Base-by-base conservation (phyloP, 1,139 yeast genomes). In the Sugiyamaella neomexicana region DNA sequence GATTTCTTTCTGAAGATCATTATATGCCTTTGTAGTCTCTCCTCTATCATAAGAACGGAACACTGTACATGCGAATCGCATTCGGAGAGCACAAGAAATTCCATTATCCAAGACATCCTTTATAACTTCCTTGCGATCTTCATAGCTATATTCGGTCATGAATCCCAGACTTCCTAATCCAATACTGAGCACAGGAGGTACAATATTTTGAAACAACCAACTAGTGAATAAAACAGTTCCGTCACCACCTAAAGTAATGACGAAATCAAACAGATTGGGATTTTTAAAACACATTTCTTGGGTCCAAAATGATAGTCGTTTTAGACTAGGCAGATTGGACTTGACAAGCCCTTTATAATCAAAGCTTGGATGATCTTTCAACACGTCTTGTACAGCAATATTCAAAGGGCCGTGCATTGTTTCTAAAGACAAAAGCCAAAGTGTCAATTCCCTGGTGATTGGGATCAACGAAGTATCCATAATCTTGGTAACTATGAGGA, bases 131-230 rank as follows among this genome's bases (percentile, higher is more conserved):
- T 74, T 70, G 65, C 79, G 78, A 32, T 77, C 76, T n/a, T 71
- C 69, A 64, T 84, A 85, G 64, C 86, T 83, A 69, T 86, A 89
- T 32, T 93, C 95, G 23, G 89, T 80, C 62, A 89, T 72, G 68
- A 89, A 89, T 12, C 97, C 96, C 17, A 89, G 73, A 2, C 93
- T 85, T 0, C 97, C 97, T 70, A 89, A 71, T 2, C 93, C 84
- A 67, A 88, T 89, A 50, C 91, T 81, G 42, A 89, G 71, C 1
- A 89, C 88, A 0, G 97, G 97, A 0, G 97, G 96, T 2, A 88
- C 95, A 29, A 77, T 74, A 20, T 79, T 77, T 69, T 86, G 90
- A 61, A 79, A 79, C 12, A 79, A 64, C 76, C 81, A 76, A 37
- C 80, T 75, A 54, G 88, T 81, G 68, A 84, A 89, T 31, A 89